These are phyloP conservation scores for Yamadazyma buinensis DNA, from an alignment of 1,139 yeast genomes.

Conservation along the genomic window DNA sequence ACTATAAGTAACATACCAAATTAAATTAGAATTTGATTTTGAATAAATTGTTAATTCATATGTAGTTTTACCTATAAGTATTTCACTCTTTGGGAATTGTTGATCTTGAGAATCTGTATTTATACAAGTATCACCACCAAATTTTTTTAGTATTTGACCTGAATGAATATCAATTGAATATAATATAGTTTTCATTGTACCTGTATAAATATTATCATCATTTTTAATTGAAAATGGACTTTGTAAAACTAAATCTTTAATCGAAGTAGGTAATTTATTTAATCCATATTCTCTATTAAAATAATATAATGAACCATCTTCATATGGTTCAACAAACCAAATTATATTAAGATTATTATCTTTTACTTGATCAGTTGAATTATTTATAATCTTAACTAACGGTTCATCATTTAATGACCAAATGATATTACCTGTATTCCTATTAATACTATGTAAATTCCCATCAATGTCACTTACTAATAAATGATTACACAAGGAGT, in stretches of 20 bases:
- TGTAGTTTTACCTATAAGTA: constrained; percentile 50
- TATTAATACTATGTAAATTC: constrained; percentile 73
- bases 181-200: constrained; percentile 72
- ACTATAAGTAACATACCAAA: constrained; percentile 86
- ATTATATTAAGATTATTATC: constrained; percentile 26
- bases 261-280: constrained; percentile 77
- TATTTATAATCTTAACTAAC: constrained; percentile 43
- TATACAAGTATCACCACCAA: constrained; percentile 48
- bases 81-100: constrained; percentile 14
- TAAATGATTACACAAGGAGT: constrained; percentile 57
- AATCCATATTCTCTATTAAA: constrained; percentile 78
- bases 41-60: constrained; percentile 50
- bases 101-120: constrained; percentile 5
- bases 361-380: background rate
- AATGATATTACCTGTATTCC: constrained; percentile 69
- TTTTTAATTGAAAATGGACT: constrained; percentile 81
- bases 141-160: constrained; percentile 73
- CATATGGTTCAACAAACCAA: constrained; percentile 91
- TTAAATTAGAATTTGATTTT: constrained; percentile 50
- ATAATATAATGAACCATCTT: constrained; percentile 82
- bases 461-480: constrained; percentile 88
- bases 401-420: constrained; percentile 72
- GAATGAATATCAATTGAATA: constrained; percentile 70
- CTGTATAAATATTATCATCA: constrained; percentile 89
- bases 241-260: constrained; percentile 71